Base-by-base conservation (phyloP, 495 filamentous ascomycete genomes). In the Trichoderma gamsii region DNA sequence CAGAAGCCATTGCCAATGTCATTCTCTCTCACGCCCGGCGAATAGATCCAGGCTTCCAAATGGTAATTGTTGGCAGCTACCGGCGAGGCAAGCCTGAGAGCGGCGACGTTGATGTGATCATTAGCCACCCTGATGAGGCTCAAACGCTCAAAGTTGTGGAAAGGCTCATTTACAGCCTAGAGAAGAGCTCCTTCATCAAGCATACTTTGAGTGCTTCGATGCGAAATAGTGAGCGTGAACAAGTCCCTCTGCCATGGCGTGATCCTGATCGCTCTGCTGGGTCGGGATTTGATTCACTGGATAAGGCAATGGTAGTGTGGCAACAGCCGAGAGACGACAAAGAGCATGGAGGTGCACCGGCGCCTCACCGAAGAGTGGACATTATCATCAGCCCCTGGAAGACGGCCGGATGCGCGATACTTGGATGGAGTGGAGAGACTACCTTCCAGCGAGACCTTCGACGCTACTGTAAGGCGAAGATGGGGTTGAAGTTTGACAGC, bases 231-330 rank as follows among this genome's bases (percentile, higher is more conserved):
- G 83, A 87, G 66, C 85, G 92, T 23, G 86, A 86, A 11, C 93
- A 97, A 74, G 80, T 82, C 65, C 88, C 93, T 0, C 73, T 85
- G 23, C 68, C 70, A 25, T 85, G 81, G 82, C 84, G 82, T 72
- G 81, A 79, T 1, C 71, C 77, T 25, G 66, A 51, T 12, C 76
- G 72, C 7, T 15, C n/a, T 49, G 73, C 76, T 0, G 80, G 81
- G 18, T 78, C 81, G 41, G 90, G 89, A 13, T 97, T 95, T 69
- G 94, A 98, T 73, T 88, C 85, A 0, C 80, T 99, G 1, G 93
- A 98, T 75, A 97, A 97, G 75, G 92, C 92, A 9, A 79, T 97
- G 56, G 87, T 97, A 0, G 92, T 97, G 0, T 99, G 95, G 95
- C 94, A 96, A 73, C 85, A 93, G 71, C 88, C 89, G 0, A n/a